phyloP scores from a whole-genome alignment of 305 asterid species.

The Fraxinus sp. region DNA sequence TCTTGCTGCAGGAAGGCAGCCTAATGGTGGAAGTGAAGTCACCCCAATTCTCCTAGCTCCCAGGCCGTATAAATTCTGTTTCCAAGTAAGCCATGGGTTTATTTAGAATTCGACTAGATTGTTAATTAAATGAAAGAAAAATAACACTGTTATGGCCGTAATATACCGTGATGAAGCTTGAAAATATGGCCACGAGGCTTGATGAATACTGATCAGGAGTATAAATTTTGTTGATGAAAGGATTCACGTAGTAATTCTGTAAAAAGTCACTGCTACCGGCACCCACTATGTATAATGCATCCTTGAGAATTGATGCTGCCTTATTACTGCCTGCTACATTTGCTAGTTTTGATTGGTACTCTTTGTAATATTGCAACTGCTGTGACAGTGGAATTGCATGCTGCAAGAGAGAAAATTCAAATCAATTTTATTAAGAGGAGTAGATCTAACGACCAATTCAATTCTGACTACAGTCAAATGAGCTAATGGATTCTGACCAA shows the following conservation, averaged over 20 bases:
- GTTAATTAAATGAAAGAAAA: not conserved
- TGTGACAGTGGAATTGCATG: slow-evolving; percentile 71
- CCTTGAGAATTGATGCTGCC: slow-evolving; percentile 53
- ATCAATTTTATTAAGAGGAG: not conserved
- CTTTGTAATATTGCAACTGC: slow-evolving; percentile 62
- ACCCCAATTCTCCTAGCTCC: slow-evolving; percentile 92
- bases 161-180: slow-evolving; percentile 54
- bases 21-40: slow-evolving; percentile 79
- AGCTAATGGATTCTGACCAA: not conserved
- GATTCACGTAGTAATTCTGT: slow-evolving; percentile 81
- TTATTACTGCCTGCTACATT: slow-evolving; percentile 51
- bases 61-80: slow-evolving; percentile 58
- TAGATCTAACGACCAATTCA: not conserved
- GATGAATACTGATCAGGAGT: slow-evolving; percentile 74
- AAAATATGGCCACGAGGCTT: slow-evolving; percentile 52
- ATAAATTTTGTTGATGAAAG: slow-evolving; percentile 54
- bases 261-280: slow-evolving; percentile 74
- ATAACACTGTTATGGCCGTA: not conserved
- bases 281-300: slow-evolving; percentile 59
- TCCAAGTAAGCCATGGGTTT: not conserved
- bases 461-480: not conserved
- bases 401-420: slow-evolving; percentile 36
- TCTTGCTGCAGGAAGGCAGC: slow-evolving; percentile 73
- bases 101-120: not conserved
- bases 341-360: slow-evolving; percentile 64